Conservation (phyloP, 768 basidiomycete genomes). For the Naematelia encephala region DNA sequence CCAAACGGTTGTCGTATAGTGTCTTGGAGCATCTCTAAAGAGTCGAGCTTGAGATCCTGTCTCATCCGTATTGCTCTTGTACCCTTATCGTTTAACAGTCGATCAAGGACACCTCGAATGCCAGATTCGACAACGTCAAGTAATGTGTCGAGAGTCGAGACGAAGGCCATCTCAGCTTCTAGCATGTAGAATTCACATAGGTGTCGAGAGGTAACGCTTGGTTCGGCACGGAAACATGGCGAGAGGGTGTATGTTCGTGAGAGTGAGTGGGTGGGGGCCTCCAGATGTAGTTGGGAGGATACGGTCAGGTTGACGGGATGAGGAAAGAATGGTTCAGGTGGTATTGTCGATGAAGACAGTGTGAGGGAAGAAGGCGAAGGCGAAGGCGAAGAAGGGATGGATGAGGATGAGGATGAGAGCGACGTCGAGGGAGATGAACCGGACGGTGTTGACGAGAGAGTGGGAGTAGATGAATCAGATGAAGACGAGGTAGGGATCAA, state of each 20-base stretch:
- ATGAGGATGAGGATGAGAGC: slow-evolving; percentile 14
- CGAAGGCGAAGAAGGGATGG: slow-evolving; percentile 5
- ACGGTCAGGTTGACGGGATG: slow-evolving; percentile 74
- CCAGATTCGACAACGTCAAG: slow-evolving; percentile 61
- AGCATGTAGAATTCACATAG: slow-evolving; percentile 99
- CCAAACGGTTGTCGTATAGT: slow-evolving; percentile 61
- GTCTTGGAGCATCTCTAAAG: slow-evolving; percentile 13
- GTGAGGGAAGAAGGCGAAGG: slow-evolving; percentile 14
- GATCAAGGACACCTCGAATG: slow-evolving; percentile 53
- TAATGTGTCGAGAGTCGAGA: slow-evolving; percentile 55
- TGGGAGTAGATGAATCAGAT: slow-evolving; percentile 50
- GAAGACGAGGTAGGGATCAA: too few species aligned
- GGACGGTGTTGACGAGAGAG: slow-evolving; percentile 15
- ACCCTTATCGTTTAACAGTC: slow-evolving; percentile 12
- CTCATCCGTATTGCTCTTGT: slow-evolving; percentile 11
- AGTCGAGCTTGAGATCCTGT: slow-evolving; percentile 10
- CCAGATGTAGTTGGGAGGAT: slow-evolving; percentile 92
- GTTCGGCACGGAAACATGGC: slow-evolving; percentile 92
- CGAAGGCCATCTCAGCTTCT: slow-evolving; percentile 84
- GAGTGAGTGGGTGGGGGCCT: slow-evolving; percentile 72
- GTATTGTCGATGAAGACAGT: slow-evolving; percentile 2
- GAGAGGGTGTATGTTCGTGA: slow-evolving; percentile 86
- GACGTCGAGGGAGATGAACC: not conserved
- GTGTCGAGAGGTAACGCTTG: slow-evolving; percentile 81
- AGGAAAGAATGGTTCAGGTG: slow-evolving; percentile 29